Percentiles rank a stretch among this genome's conserved stretches.
phyloP scores from a whole-genome alignment of 495 filamentous ascomycete genomes.

The Neurospora sublineolata region DNA sequence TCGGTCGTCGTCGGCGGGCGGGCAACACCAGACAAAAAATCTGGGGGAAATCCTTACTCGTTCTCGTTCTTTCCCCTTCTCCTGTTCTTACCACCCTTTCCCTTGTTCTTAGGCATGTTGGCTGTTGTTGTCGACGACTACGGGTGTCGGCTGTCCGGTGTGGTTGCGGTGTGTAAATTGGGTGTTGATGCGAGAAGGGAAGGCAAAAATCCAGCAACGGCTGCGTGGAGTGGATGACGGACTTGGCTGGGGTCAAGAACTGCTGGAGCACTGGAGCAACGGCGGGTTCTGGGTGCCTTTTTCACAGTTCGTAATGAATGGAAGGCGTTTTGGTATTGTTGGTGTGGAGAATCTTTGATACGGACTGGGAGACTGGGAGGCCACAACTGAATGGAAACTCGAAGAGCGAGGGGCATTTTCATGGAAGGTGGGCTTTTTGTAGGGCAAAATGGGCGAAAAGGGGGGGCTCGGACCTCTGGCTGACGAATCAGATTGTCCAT shows the following conservation, averaged over 20 bases:
- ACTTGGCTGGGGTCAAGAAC: not conserved
- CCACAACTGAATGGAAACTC: not conserved
- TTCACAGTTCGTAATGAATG: not conserved
- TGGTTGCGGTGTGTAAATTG: not conserved
- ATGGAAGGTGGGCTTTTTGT: not conserved
- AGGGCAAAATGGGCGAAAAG: not conserved
- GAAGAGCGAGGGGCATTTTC: not conserved
- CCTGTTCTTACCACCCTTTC: conserved; percentile 93
- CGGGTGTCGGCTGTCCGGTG: not conserved
- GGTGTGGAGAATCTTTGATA: not conserved
- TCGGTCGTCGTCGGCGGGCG: not conserved
- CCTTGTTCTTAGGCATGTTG: conserved; percentile 25
- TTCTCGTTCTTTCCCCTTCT: conserved; percentile 99
- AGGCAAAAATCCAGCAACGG: not conserved
- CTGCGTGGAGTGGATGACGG: not conserved
- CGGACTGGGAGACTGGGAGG: not conserved
- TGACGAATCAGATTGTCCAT: not conserved
- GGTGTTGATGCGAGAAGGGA: not conserved
- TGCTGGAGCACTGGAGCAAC: not conserved
- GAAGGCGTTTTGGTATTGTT: not conserved
- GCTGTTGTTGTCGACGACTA: not conserved
- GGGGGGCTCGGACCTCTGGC: not conserved
- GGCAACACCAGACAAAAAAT: not conserved
- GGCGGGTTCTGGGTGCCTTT: not conserved
- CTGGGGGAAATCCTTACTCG: conserved; percentile 24